phyloP scores from a whole-genome alignment of 169 alveolate genomes.

The Fabrea salina region DNA sequence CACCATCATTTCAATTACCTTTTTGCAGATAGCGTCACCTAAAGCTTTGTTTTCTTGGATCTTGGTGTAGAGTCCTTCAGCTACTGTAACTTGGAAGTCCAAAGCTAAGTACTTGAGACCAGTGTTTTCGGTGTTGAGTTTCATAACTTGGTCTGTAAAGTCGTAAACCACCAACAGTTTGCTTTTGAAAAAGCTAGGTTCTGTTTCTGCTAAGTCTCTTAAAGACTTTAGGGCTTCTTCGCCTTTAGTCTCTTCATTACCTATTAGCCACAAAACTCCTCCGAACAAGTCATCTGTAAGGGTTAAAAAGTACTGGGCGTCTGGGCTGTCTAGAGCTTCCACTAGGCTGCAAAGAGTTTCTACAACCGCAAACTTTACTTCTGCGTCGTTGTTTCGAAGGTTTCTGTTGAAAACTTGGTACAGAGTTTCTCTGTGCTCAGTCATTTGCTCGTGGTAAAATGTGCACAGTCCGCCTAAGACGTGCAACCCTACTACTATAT shows the following conservation, averaged over 20 bases:
- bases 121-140: neutral
- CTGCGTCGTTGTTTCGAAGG: slow-evolving; percentile 29
- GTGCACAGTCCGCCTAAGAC: neutral
- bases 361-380: slow-evolving; percentile 39
- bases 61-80: slow-evolving; percentile 62
- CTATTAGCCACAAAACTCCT: slow-evolving; percentile 50
- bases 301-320: slow-evolving; percentile 43
- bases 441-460: neutral
- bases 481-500: neutral
- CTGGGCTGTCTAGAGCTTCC: slow-evolving; percentile 45
- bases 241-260: slow-evolving; percentile 49
- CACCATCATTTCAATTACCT: slow-evolving; percentile 73
- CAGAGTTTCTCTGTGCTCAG: neutral
- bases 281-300: slow-evolving; percentile 53
- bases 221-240: slow-evolving; percentile 65
- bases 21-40: slow-evolving; percentile 52
- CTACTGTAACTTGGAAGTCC: slow-evolving; percentile 67
- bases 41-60: slow-evolving; percentile 46
- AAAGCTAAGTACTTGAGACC: slow-evolving; percentile 42
- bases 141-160: slow-evolving; percentile 54
- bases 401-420: neutral
- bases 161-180: slow-evolving; percentile 52
- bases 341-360: slow-evolving; percentile 59
- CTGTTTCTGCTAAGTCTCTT: slow-evolving; percentile 73
- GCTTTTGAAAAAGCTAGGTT: slow-evolving; percentile 75